phyloP scores from a whole-genome alignment of 768 basidiomycete genomes.

The Kwoniella pini region DNA sequence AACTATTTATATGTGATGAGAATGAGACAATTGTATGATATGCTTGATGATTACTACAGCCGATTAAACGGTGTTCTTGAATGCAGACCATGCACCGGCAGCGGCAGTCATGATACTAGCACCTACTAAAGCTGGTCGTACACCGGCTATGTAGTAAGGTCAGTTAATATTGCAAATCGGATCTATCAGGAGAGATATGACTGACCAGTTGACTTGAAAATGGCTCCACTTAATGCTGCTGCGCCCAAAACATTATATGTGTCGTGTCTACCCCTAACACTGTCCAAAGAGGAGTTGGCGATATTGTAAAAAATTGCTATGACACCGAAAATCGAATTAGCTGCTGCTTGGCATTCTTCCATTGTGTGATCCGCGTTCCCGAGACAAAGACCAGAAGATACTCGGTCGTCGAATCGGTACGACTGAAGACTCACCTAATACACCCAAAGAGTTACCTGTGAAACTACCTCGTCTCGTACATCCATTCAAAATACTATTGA shows the following conservation, averaged over 20 bases:
- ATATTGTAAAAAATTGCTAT: conserved; percentile 93
- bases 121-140: conserved; percentile 83
- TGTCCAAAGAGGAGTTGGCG: conserved; percentile 91
- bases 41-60: too few species aligned
- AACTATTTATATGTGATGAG: too few species aligned
- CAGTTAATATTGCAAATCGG: conserved; percentile 21
- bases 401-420: not conserved
- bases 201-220: conserved; percentile 93
- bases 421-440: conserved; percentile 71
- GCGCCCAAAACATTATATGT: conserved; percentile 86
- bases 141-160: conserved; percentile 67
- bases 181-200: conserved; percentile 44
- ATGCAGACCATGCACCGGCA: conserved; percentile 91
- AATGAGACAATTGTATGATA: too few species aligned
- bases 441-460: conserved; percentile 97
- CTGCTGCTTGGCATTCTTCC: too few species aligned
- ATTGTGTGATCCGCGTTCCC: too few species aligned
- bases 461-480: conserved; percentile 95
- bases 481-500: conserved; percentile 96
- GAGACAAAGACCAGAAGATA: too few species aligned
- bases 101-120: conserved; percentile 84
- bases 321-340: not conserved
- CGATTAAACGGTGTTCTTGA: conserved; percentile 64
- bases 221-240: conserved; percentile 81
- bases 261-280: conserved; percentile 86